Conservation (phyloP, 1,139 yeast species). For the Geotrichum aggregatum region DNA sequence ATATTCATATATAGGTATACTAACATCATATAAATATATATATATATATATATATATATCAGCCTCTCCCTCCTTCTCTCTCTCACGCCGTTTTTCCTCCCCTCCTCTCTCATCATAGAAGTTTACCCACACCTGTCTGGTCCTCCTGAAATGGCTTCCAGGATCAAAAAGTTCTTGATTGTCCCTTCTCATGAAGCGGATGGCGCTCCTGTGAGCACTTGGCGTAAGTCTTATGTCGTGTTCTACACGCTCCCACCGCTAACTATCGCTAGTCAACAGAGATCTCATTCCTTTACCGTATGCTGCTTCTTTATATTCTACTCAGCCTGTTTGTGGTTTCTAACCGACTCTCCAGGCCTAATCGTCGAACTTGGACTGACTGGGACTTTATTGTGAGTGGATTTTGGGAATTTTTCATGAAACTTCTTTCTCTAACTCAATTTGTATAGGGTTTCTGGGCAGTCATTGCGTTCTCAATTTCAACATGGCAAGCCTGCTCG, state of each 20-base stretch:
- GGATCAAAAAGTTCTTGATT: neutral
- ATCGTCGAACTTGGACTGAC: constrained; percentile 15
- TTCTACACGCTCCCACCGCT: neutral
- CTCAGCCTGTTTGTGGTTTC: neutral
- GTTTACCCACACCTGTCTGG: neutral
- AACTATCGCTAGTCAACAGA: constrained; percentile 3
- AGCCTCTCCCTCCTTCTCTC: neutral
- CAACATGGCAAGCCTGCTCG: constrained; percentile 32
- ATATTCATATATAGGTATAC: too few species aligned
- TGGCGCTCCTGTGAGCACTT: constrained; percentile 10
- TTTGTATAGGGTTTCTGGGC: constrained; percentile 15
- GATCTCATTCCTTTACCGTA: constrained; percentile 13
- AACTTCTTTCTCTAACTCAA: neutral
- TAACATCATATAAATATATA: too few species aligned
- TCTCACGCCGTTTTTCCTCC: neutral
- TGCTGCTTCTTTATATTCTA: neutral
- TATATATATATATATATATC: neutral
- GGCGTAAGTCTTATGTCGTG: neutral
- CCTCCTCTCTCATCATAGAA: too few species aligned
- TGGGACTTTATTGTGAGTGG: constrained; percentile 13
- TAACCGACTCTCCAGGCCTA: neutral
- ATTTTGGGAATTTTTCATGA: neutral
- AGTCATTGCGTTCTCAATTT: constrained; percentile 23
- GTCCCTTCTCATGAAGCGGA: constrained; percentile 4
- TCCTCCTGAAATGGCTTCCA: neutral